These are phyloP conservation scores for Annulohypoxylon bovei DNA, from an alignment of 495 filamentous ascomycete genomes.

Conservation along the genomic window DNA sequence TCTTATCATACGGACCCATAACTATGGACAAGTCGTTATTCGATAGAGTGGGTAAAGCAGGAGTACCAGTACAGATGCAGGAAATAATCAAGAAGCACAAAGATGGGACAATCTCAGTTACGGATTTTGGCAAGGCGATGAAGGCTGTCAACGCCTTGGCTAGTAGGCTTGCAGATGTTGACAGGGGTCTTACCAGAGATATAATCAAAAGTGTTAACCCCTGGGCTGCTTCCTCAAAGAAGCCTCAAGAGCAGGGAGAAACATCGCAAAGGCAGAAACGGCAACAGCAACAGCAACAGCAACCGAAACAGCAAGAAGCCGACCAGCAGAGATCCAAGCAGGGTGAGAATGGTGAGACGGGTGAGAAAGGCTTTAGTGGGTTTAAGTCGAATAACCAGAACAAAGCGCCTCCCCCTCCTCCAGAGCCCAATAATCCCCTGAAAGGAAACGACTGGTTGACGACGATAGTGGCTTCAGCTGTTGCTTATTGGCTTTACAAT, in stretches of 20 bases:
- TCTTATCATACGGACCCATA: background rate
- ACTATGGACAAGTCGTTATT: slow-evolving; percentile 11
- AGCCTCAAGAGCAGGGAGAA: background rate
- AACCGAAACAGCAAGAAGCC: background rate
- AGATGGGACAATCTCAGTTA: slow-evolving; percentile 69
- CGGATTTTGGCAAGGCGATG: slow-evolving; percentile 62
- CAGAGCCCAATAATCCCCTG: slow-evolving; percentile 26
- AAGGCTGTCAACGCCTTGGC: slow-evolving; percentile 35
- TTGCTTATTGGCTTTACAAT: slow-evolving; percentile 45
- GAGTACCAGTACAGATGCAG: slow-evolving; percentile 45
- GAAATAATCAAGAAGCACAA: slow-evolving; percentile 61
- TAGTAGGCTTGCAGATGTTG: slow-evolving; percentile 12
- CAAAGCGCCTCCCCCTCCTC: slow-evolving; percentile 23
- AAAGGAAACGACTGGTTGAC: slow-evolving; percentile 42
- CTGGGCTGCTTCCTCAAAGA: background rate
- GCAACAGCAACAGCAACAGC: background rate
- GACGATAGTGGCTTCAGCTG: slow-evolving; percentile 26
- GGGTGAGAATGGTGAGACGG: slow-evolving; percentile 22
- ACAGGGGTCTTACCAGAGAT: background rate
- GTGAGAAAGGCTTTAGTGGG: slow-evolving; percentile 32
- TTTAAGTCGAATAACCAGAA: slow-evolving; percentile 40
- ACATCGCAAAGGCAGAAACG: background rate
- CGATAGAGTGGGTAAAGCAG: slow-evolving; percentile 30
- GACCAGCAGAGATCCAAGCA: background rate
- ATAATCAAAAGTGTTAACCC: too few relatives aligned